Evolutionary conservation across 1,139 yeast species (phyloP).

Genomic region (Pichia sp.): DNA sequence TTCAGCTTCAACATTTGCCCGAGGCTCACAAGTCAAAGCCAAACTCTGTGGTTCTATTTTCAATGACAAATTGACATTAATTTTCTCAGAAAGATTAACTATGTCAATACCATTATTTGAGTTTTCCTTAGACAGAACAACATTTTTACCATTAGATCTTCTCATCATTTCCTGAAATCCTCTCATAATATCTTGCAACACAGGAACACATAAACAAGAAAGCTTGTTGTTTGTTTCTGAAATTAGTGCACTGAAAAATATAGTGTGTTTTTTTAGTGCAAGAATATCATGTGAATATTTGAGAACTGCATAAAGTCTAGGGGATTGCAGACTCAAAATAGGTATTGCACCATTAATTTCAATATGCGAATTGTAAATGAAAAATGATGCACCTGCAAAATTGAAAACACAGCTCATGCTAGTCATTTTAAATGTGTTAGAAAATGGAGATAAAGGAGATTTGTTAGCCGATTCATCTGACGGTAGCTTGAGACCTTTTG

Average conservation of each 20-base stretch:
- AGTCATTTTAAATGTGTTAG: not conserved
- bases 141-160: conserved; percentile 7
- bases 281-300: conserved; percentile 35
- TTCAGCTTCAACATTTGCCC: conserved; percentile 85
- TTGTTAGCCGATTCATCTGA: not conserved
- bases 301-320: conserved; percentile 60
- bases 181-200: conserved; percentile 53
- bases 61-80: conserved; percentile 63
- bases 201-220: conserved; percentile 75
- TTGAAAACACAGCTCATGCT: conserved; percentile 49
- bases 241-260: conserved; percentile 53
- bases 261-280: conserved; percentile 38
- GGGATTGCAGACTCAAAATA: conserved; percentile 66
- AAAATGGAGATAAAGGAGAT: not conserved
- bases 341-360: conserved; percentile 39
- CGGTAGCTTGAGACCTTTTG: not conserved
- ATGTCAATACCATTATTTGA: conserved; percentile 19
- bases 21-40: conserved; percentile 84
- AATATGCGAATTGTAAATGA: conserved; percentile 44
- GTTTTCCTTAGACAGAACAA: not conserved
- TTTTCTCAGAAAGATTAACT: conserved; percentile 26
- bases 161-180: conserved; percentile 35
- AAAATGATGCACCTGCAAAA: conserved; percentile 70
- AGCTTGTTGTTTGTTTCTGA: conserved; percentile 72
- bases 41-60: conserved; percentile 69